Percentiles rank a stretch among this genome's conserved stretches.
Evolutionary conservation across 2,329 filamentous ascomycete species (phyloP).

Genomic region (Lomentospora prolificans): DNA sequence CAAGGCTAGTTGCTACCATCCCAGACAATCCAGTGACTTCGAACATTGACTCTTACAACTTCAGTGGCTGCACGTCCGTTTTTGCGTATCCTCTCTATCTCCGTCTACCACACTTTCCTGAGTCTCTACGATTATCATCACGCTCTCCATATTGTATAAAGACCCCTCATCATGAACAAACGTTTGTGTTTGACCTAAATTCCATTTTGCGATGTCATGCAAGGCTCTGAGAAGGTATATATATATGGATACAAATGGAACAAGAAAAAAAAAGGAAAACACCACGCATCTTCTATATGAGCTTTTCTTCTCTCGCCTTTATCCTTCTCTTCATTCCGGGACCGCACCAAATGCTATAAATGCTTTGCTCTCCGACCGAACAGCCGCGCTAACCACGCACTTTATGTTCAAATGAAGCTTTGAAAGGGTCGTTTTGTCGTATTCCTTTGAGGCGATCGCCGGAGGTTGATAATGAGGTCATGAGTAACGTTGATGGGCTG

Average conservation of each 20-base stretch:
- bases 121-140: too few species aligned
- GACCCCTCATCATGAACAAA: too few species aligned
- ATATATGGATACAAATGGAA: slow-evolving; percentile 1
- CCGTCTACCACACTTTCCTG: too few species aligned
- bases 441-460: not conserved
- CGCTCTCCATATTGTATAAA: too few species aligned
- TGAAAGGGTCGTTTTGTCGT: not conserved
- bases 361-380: not conserved
- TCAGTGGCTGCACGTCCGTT: too few species aligned
- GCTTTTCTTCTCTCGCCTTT: slow-evolving; percentile 4
- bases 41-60: too few species aligned
- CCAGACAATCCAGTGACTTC: too few species aligned
- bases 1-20: not conserved
- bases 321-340: not conserved
- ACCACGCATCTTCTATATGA: not conserved
- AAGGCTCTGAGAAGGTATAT: slow-evolving; percentile 5
- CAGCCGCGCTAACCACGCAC: not conserved
- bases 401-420: not conserved
- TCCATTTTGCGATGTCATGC: slow-evolving; percentile 6
- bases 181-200: slow-evolving; percentile 1
- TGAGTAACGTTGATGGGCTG: not conserved
- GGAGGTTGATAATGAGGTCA: too few species aligned
- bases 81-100: too few species aligned
- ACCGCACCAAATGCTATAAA: not conserved
- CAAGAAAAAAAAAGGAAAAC: slow-evolving; percentile 3